Evolutionary conservation across 306 rosid species (phyloP), one percentile per base, ranked within the genome.

Genomic region (Heteromeles arbutifolia): DNA sequence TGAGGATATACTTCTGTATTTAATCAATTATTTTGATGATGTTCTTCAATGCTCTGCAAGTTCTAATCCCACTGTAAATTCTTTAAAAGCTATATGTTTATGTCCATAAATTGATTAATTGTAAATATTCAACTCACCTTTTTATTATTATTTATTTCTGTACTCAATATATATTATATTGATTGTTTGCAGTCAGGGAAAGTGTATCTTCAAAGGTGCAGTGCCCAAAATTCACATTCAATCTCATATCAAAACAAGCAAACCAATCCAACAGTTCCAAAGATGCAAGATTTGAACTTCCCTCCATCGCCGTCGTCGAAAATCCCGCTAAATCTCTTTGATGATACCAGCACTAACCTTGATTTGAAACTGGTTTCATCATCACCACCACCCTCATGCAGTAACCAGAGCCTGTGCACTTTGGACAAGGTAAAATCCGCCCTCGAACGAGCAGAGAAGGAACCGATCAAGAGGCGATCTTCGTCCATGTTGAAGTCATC

Each of bases 391-490:
- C 54, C 85, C 24, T 76, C 96, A 22, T 85, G 75, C 79, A 92
- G 78, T 69, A 90, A 92, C 66, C 91, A 90, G 34, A 90, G 98
- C 57, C 96, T 96, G 2, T 96, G 99, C 78, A 92, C 99, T 29
- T 88, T 96, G 26, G 99, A 96, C 80, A 96, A 92, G 78, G 99
- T 96, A 78, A 96, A 96, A 72, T 89, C 88, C 4, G 99, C 99
- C 25, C 86, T 96, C 0, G 97, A 90, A 66, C 88, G 99, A 77
- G 99, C 98, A n/a, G 98, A 92, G 80, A 95, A 88, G 28, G 97
- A 92, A 62, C 97, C 97, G 0, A 43, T 81, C 0, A 92, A 85
- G 73, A 89, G 85, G 79, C 74, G 97, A 1, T 25, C 87, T 1
- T 74, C 92, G 8, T 76, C 81, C 13, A n/a, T 87, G 28, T 83